Evolutionary conservation across 257 asterid genomes (phyloP).

Genomic region (Solanum habrochaites): DNA sequence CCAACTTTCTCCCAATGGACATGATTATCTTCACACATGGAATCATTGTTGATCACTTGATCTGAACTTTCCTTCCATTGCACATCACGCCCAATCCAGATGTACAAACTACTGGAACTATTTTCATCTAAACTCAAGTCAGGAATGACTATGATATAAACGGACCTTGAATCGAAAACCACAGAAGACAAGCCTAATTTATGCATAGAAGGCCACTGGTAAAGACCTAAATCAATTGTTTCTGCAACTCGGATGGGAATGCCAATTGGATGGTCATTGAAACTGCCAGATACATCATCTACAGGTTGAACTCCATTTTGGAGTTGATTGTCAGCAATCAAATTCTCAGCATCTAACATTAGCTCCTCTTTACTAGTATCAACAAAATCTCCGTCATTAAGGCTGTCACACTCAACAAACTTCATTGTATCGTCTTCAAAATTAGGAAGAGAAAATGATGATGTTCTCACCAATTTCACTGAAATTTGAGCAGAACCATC

Average conservation of each 20-base stretch:
- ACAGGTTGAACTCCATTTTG: conserved; percentile 13
- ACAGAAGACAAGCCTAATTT: conserved; percentile 14
- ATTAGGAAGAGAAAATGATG: conserved; percentile 21
- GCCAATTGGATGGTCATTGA: neutral
- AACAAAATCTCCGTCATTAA: conserved; percentile 4
- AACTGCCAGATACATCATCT: conserved; percentile 11
- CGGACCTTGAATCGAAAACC: conserved; percentile 26
- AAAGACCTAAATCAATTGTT: conserved; percentile 16
- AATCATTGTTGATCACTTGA: conserved; percentile 15
- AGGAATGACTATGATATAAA: conserved; percentile 24
- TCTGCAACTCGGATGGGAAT: neutral
- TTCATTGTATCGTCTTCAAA: conserved; percentile 23
- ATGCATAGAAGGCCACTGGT: conserved; percentile 40
- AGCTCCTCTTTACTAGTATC: conserved; percentile 22
- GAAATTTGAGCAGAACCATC: conserved; percentile 40
- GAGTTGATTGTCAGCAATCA: conserved; percentile 9
- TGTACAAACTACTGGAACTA: conserved; percentile 17
- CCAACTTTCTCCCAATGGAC: conserved; percentile 23
- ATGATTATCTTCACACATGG: conserved; percentile 10
- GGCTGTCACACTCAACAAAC: conserved; percentile 17
- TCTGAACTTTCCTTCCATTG: conserved; percentile 11
- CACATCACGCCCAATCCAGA: conserved; percentile 34
- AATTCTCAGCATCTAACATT: conserved; percentile 21
- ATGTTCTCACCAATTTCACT: conserved; percentile 25
- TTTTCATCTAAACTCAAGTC: conserved; percentile 2